These are phyloP conservation scores for Tulasnella sp. DNA, from an alignment of 768 basidiomycete species.

Conservation along the genomic window DNA sequence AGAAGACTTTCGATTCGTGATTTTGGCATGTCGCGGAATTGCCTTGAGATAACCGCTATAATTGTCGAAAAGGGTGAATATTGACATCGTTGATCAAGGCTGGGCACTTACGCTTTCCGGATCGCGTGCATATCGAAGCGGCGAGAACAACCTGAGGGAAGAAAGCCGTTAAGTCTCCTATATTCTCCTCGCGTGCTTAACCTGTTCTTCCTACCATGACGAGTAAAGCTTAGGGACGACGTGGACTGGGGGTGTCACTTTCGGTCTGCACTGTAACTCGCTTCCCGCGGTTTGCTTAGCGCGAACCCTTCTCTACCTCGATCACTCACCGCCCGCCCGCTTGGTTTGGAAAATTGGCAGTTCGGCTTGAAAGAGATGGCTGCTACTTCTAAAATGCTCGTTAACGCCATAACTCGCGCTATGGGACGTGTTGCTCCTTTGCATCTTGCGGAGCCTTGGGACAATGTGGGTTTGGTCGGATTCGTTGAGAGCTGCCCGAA, in stretches of 20 bases:
- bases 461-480: conserved; percentile 56
- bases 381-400: not conserved
- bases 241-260: not conserved
- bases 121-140: conserved; percentile 90
- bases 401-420: conserved; percentile 24
- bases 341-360: not conserved
- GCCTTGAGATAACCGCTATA: conserved; percentile 87
- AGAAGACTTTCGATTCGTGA: conserved; percentile 91
- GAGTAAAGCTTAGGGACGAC: not conserved
- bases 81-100: not conserved
- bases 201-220: not conserved
- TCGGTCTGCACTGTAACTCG: not conserved
- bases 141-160: conserved; percentile 70
- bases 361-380: not conserved
- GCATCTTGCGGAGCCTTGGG: conserved; percentile 80
- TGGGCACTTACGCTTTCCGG: conserved; percentile 68
- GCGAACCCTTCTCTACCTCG: not conserved
- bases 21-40: conserved; percentile 87
- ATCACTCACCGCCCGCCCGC: not conserved
- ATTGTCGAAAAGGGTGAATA: not conserved
- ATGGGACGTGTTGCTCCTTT: conserved; percentile 84
- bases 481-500: not conserved
- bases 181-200: not conserved
- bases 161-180: not conserved
- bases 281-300: not conserved